Evolutionary conservation across 2,329 filamentous ascomycete species (phyloP).

Genomic region (Paecilomyces formosus): DNA sequence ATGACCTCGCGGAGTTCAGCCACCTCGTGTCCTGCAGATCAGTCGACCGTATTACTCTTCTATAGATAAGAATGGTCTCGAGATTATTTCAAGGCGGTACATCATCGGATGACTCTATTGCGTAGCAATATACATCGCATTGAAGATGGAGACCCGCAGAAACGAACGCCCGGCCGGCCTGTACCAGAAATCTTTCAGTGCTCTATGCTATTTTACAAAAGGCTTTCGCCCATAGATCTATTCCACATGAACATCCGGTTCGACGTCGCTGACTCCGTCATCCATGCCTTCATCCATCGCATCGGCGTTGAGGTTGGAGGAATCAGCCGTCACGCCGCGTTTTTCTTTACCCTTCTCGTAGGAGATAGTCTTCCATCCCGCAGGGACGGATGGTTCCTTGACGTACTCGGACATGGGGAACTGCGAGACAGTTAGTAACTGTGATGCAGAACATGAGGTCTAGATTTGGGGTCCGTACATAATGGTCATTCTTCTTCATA

Average conservation of each 20-base stretch:
- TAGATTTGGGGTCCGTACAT: slow-evolving; percentile 40
- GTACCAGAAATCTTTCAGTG: background rate
- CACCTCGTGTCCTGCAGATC: background rate
- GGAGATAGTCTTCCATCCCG: slow-evolving; percentile 52
- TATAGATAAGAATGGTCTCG: background rate
- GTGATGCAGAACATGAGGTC: background rate
- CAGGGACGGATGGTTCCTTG: slow-evolving; percentile 45
- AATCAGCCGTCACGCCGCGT: slow-evolving; percentile 27
- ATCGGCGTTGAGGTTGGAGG: slow-evolving; percentile 38
- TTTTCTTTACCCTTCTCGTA: slow-evolving; percentile 42
- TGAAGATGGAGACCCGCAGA: background rate
- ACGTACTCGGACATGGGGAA: slow-evolving; percentile 61
- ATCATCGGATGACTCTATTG: background rate
- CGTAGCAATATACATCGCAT: background rate
- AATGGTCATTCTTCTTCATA: slow-evolving; percentile 99
- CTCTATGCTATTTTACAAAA: slow-evolving; percentile 10
- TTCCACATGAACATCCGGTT: slow-evolving; percentile 21
- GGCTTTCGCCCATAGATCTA: background rate
- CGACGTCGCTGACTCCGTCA: slow-evolving; percentile 27
- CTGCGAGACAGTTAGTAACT: slow-evolving; percentile 17
- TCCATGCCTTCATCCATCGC: slow-evolving; percentile 38
- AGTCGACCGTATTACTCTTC: too few species aligned
- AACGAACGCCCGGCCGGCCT: background rate
- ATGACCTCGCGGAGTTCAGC: background rate
- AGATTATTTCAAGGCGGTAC: background rate